A percentile compares a stretch with the other conserved stretches of the same genome.
These are phyloP conservation scores for Ogataea nitratoaversa DNA, from an alignment of 805 yeast genomes.

Conservation along the genomic window DNA sequence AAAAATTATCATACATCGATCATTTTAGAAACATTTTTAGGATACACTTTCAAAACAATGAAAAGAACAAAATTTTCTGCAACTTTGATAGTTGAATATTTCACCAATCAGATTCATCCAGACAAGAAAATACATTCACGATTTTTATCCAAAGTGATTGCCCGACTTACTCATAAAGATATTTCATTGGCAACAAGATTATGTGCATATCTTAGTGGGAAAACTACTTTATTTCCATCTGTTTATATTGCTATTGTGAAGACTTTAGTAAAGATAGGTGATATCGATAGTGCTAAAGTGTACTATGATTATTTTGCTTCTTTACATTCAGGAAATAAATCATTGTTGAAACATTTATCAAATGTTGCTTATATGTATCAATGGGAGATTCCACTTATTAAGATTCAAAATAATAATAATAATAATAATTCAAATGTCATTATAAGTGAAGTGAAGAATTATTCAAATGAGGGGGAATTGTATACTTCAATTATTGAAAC, in stretches of 20 bases:
- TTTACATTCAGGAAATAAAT: neutral
- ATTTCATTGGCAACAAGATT: constrained; percentile 9
- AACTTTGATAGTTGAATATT: constrained; percentile 5
- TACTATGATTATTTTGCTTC: constrained; percentile 8
- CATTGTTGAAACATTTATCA: constrained; percentile 2
- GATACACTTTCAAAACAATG: constrained; percentile 5
- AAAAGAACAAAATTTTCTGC: constrained; percentile 12
- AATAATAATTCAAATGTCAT: no score
- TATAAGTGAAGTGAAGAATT: neutral
- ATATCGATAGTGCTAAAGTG: constrained; percentile 13
- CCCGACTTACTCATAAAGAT: constrained; percentile 11
- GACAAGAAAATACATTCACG: constrained; percentile 4
- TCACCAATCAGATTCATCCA: neutral
- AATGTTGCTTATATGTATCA: neutral
- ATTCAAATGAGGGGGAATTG: neutral
- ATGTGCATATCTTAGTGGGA: constrained; percentile 1
- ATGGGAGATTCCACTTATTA: neutral
- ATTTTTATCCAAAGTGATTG: constrained; percentile 6
- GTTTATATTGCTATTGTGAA: constrained; percentile 15
- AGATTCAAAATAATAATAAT: neutral
- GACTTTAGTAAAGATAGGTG: constrained; percentile 16
- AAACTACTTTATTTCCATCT: constrained; percentile 5
- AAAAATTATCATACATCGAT: constrained; percentile 11
- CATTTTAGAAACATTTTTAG: constrained; percentile 17
- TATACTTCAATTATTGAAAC: neutral